Evolutionary conservation across 2,329 filamentous ascomycete species (phyloP), one percentile per base, ranked within the genome.

Genomic region (Aphanocladium album): DNA sequence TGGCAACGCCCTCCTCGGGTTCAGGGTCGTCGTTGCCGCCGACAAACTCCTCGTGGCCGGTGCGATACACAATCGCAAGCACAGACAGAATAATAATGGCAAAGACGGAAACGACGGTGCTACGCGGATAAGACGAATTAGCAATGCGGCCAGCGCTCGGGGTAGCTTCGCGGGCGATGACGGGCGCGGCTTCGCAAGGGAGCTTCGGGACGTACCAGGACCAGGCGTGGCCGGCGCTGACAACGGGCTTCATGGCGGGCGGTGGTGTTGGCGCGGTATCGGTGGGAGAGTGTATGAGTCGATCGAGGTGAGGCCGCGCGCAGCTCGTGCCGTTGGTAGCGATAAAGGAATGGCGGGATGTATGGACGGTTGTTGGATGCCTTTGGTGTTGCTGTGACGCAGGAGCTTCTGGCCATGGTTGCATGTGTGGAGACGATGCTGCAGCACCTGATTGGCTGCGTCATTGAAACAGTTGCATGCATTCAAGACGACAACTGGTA

Each of bases 171-270:
- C 6, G 23, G 25, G 50, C 30, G 21, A n/a, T n/a, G n/a, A 12
- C 30, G 25, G 23, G 25, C 17, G 50, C 30, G 37, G 3, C 53
- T 16, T 33, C 53, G 43, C 16, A 37, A 35, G 51, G 19, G 46
- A 35, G 58, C 19, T 7, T 47, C 41, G 60, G 52, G 62, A 75
- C 86, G 72, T 81, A 97, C 93, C 93, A 96, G 80, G 88, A 91
- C 92, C 93, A 97, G 71, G 93, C 93, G 79, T 96, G 93, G 79
- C 93, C 84, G 67, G 91, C 88, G 72, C 91, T 89, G 69, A 98
- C 90, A 73, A 98, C 81, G 68, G 93, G 93, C 88, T 97, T 97
- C 93, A 97, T 97, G 72, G 71, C 85, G 80, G 33, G 55, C n/a
- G 54, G 43, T 30, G 27, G 16, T 35, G 21, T 7, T 27, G 9